Evolutionary conservation across 495 filamentous ascomycete genomes (phyloP), one percentile per base, ranked within the genome.

Genomic region (Aspergillus homomorphus): DNA sequence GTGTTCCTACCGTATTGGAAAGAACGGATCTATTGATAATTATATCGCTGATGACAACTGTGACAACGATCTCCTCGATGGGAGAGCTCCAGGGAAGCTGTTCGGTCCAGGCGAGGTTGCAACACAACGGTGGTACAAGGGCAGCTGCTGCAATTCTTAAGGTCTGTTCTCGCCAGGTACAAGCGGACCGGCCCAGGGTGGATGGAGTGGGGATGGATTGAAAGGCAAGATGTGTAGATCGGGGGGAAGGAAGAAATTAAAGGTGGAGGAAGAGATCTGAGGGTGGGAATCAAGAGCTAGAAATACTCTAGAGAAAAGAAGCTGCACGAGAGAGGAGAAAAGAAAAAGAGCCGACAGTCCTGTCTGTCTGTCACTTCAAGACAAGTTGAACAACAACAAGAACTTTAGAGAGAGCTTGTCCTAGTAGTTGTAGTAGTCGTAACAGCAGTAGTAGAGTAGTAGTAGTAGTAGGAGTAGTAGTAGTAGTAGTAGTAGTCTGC

Each of bases 91-190:
- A 48, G 28, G 10, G 28, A 59, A 62, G 62, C 52, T 57, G 44
- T 38, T 44, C 20, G 41, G 33, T 21, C 30, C 24, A 48, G 48
- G 48, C 33, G 56, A 42, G 26, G 30, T 54, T 50, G 46, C 46
- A 50, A 50, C 41, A 10, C 52, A 12, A 38, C 15, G 22, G 61
- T 60, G 57, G 54, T 63, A 63, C 53, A 50, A 26, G 43, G 43
- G 49, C 49, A 53, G 54, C 22, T 33, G 45, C 28, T 19, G 51
- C 26, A 38, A 20, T 28, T 51, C 23, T 53, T 59, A 53, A 44
- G 33, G 8, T 41, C 42, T 45, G 49, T 53, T 30, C 19, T 46
- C 45, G 19, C 45, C 45, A 46, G 45, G 45, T 46, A 46, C 45
- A 19, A 23, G 19, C 45, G 22, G 45, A 46, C 45, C 45, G 22